A percentile compares a stretch with the other conserved stretches of the same genome.
These are phyloP conservation scores for Prorocentrum cordatum DNA, from an alignment of 169 alveolate genomes.

Conservation along the genomic window DNA sequence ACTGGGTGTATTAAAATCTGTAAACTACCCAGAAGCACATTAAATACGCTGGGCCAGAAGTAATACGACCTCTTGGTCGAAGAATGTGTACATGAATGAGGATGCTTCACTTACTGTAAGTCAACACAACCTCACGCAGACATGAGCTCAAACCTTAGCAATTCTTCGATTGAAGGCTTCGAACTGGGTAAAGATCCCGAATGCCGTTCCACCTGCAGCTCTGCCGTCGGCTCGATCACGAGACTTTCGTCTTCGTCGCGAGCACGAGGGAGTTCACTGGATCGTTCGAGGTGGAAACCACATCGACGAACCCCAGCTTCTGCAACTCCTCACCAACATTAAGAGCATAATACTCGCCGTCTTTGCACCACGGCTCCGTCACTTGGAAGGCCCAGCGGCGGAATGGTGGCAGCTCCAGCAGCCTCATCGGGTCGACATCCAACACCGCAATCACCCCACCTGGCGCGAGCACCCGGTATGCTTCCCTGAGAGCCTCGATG, in stretches of 20 bases:
- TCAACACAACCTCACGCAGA: no score
- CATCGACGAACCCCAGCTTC: background rate
- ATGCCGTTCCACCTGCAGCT: background rate
- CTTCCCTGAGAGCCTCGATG: background rate
- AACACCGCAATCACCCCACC: slow-evolving; percentile 15
- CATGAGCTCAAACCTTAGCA: no score
- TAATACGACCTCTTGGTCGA: no score
- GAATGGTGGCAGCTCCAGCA: slow-evolving; percentile 8
- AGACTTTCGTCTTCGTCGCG: background rate
- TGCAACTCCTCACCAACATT: background rate
- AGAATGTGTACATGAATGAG: no score
- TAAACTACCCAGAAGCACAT: no score
- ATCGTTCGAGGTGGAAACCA: background rate
- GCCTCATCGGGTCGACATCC: slow-evolving; percentile 27
- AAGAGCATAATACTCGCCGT: background rate
- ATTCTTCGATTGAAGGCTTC: no score
- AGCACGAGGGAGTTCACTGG: slow-evolving; percentile 3
- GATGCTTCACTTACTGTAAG: no score
- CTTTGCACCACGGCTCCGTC: slow-evolving; percentile 62
- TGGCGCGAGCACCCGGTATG: background rate
- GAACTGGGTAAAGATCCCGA: no score
- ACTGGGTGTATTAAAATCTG: no score
- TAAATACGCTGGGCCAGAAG: no score
- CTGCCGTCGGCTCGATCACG: background rate
- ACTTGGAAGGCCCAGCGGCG: slow-evolving; percentile 62